These are phyloP conservation scores for Podila verticillata DNA, from an alignment of 192 early-diverging fungal genomes.

Conservation along the genomic window DNA sequence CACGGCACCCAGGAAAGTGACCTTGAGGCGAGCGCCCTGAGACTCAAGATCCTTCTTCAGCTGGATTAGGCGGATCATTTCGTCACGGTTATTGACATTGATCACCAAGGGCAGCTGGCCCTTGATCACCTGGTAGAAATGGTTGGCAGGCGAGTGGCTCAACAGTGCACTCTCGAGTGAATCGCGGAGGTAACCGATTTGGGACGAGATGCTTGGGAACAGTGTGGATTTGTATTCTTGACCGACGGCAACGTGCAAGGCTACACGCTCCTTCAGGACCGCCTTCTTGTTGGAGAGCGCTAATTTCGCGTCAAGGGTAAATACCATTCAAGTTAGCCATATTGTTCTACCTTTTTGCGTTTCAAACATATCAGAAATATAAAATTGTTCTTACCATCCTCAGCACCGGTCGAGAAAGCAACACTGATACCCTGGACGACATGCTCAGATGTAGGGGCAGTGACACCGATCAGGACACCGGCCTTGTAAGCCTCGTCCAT, in stretches of 20 bases:
- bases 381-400: conserved; percentile 43
- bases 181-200: conserved; percentile 55
- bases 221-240: conserved; percentile 26
- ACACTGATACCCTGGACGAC: conserved; percentile 64
- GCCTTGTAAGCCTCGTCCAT: conserved; percentile 57
- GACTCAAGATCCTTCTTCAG: conserved; percentile 56
- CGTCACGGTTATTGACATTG: conserved; percentile 57
- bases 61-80: conserved; percentile 67
- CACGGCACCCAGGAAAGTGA: conserved; percentile 68
- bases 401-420: conserved; percentile 69
- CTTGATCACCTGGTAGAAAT: conserved; percentile 30
- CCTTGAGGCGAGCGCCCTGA: conserved; percentile 29
- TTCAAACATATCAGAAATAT: no score
- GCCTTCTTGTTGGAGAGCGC: conserved; percentile 23
- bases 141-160: not conserved
- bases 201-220: conserved; percentile 59
- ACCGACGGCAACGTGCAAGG: conserved; percentile 68
- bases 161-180: conserved; percentile 25
- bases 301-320: not conserved
- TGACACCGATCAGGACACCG: conserved; percentile 65
- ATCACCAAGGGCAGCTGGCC: conserved; percentile 57
- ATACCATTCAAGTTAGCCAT: no score
- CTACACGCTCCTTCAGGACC: conserved; percentile 56
- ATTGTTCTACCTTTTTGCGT: no score
- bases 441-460: conserved; percentile 50